phyloP scores from a whole-genome alignment of 176 grass and related monocot genomes.

The Melocanna baccifera region DNA sequence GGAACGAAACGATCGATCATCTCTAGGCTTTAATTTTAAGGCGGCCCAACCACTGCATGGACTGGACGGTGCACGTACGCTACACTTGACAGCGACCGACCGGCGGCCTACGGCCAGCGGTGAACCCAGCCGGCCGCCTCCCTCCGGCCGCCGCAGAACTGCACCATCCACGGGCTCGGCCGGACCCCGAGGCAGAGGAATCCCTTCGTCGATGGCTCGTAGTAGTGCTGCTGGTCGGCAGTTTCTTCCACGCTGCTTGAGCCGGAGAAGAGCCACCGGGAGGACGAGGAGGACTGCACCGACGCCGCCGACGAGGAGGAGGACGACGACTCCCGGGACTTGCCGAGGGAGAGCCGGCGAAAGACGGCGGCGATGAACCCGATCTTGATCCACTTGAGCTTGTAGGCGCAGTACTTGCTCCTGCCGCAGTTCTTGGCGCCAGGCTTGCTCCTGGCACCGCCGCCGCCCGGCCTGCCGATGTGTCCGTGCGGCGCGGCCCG shows the following conservation, averaged over 20 bases:
- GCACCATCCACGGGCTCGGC: constrained; percentile 32
- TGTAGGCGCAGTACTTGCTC: constrained; percentile 26
- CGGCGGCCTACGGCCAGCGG: constrained; percentile 26
- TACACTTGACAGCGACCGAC: constrained; percentile 10
- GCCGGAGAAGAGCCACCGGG: constrained; percentile 50
- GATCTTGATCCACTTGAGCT: constrained; percentile 39
- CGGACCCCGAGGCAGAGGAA: constrained; percentile 24
- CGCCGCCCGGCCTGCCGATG: not conserved
- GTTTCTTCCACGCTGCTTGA: not conserved
- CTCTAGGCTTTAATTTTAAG: constrained; percentile 8
- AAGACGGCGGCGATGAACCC: constrained; percentile 49
- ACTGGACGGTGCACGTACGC: not conserved
- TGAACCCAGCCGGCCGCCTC: constrained; percentile 18
- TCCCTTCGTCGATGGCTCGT: constrained; percentile 1
- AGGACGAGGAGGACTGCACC: constrained; percentile 41
- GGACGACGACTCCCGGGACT: not conserved
- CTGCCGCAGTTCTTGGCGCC: not conserved
- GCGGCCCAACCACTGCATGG: not conserved
- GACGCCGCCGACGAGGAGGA: constrained; percentile 16
- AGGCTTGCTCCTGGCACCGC: not conserved
- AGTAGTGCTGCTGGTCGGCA: not conserved
- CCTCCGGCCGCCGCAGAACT: constrained; percentile 25
- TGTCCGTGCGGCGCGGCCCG: not conserved
- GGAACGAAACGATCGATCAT: not conserved
- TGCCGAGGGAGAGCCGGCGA: constrained; percentile 32